A percentile compares a stretch with the other conserved stretches of the same genome.
Evolutionary conservation across 345 rosid species (phyloP).

Genomic region (Triadica sebifera): DNA sequence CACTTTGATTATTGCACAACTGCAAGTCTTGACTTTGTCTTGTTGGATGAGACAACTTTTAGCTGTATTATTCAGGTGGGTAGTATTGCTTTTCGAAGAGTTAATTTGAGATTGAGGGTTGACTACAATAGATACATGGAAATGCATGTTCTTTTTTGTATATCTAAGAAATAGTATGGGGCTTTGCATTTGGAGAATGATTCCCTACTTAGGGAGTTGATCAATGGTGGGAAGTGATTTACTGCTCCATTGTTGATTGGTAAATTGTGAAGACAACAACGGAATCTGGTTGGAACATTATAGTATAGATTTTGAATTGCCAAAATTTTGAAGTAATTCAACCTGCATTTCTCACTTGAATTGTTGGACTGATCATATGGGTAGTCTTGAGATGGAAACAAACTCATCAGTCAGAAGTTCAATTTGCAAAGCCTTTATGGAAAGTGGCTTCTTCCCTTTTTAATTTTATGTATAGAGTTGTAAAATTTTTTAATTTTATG

Average conservation of each 20-base stretch:
- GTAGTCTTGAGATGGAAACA: neutral
- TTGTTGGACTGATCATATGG: neutral
- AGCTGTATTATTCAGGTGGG: slow-evolving; percentile 72
- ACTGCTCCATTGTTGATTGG: neutral
- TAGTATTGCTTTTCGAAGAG: slow-evolving; percentile 26
- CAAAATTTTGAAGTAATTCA: neutral
- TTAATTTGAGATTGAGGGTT: neutral
- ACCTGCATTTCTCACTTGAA: neutral
- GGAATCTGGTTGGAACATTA: neutral
- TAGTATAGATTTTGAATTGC: neutral
- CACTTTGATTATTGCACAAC: slow-evolving; percentile 94
- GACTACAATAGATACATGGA: slow-evolving; percentile 6
- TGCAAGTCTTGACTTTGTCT: slow-evolving; percentile 69
- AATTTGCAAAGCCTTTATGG: neutral
- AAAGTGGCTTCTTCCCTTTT: neutral
- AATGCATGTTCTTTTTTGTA: no score
- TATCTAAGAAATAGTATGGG: slow-evolving; percentile 4
- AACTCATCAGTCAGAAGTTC: neutral
- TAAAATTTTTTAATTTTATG: no score
- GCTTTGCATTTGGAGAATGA: neutral
- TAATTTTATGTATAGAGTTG: neutral
- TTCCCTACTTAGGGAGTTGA: slow-evolving; percentile 6
- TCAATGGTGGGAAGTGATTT: neutral
- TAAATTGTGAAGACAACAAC: neutral
- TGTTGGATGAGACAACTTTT: slow-evolving; percentile 69